A percentile compares a stretch with the other conserved stretches of the same genome.
phyloP scores from a whole-genome alignment of 495 filamentous ascomycete genomes.

The Penicillium flavigenum region DNA sequence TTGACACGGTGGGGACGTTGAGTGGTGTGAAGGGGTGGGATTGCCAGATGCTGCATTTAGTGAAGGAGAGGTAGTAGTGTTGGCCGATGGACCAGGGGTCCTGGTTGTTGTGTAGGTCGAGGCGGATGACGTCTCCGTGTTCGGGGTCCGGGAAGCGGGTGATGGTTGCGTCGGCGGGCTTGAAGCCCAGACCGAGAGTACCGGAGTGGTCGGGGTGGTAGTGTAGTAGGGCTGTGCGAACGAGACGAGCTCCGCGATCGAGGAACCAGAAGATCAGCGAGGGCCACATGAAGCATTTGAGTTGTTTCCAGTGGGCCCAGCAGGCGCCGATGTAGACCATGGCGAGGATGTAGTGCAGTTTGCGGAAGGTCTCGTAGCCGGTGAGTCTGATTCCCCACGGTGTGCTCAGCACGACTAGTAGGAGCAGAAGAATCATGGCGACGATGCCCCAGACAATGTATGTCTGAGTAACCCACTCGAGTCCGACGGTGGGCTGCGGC shows the following conservation, averaged over 20 bases:
- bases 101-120: slow-evolving; percentile 57
- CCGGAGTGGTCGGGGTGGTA: slow-evolving; percentile 36
- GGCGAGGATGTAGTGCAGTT: slow-evolving; percentile 62
- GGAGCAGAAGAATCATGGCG: slow-evolving; percentile 56
- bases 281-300: slow-evolving; percentile 63
- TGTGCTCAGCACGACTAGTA: slow-evolving; percentile 56
- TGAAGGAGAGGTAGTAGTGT: slow-evolving; percentile 65
- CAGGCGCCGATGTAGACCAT: slow-evolving; percentile 66
- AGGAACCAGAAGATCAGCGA: slow-evolving; percentile 56
- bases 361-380: slow-evolving; percentile 67
- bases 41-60: slow-evolving; percentile 61
- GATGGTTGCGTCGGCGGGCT: slow-evolving; percentile 48
- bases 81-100: slow-evolving; percentile 59
- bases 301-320: slow-evolving; percentile 64
- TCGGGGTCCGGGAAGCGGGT: slow-evolving; percentile 48
- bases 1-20: slow-evolving; percentile 40
- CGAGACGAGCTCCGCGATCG: slow-evolving; percentile 52
- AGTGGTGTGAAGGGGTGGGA: slow-evolving; percentile 66
- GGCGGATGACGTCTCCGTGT: slow-evolving; percentile 53
- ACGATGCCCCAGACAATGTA: slow-evolving; percentile 68
- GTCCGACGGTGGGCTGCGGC: slow-evolving; percentile 58
- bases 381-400: slow-evolving; percentile 56
- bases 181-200: slow-evolving; percentile 37
- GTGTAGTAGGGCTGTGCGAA: slow-evolving; percentile 55
- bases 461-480: slow-evolving; percentile 49